These are phyloP conservation scores for Lasiosphaeris hirsuta DNA, from an alignment of 495 filamentous ascomycete genomes.

Conservation along the genomic window DNA sequence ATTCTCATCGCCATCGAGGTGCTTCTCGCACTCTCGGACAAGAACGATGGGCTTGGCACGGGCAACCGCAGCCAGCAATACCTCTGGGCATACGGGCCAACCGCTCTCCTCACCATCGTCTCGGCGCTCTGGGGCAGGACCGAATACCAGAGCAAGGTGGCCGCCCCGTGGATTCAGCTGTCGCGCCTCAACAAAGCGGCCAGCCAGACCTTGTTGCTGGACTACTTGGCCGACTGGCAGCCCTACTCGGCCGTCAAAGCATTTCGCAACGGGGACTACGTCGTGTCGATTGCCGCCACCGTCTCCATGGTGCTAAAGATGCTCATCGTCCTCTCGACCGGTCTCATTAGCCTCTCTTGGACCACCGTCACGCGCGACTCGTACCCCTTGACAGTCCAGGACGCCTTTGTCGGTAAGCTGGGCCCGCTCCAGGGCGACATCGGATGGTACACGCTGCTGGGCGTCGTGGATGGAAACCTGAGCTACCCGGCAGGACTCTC, in stretches of 20 bases:
- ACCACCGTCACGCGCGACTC: neutral
- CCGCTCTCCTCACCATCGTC: conserved; percentile 27
- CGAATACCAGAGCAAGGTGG: conserved; percentile 28
- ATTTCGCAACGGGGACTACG: conserved; percentile 12
- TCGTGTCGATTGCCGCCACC: conserved; percentile 8
- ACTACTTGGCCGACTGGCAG: conserved; percentile 10
- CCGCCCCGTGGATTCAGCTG: conserved; percentile 29
- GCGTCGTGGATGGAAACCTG: conserved; percentile 1
- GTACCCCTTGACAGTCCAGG: conserved; percentile 1
- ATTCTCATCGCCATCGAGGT: conserved; percentile 12
- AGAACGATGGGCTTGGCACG: conserved; percentile 13
- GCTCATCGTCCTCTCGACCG: conserved; percentile 20
- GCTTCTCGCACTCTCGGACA: conserved; percentile 16
- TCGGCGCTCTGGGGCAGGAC: conserved; percentile 27
- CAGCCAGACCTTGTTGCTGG: conserved; percentile 4
- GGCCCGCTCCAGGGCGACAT: neutral
- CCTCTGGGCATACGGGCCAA: conserved; percentile 34
- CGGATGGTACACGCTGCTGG: conserved; percentile 1
- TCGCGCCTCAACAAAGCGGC: neutral
- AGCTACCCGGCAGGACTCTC: conserved; percentile 4
- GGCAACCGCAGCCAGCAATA: conserved; percentile 23
- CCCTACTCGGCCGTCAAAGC: conserved; percentile 9
- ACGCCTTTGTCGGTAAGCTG: neutral
- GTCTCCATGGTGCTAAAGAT: conserved; percentile 17
- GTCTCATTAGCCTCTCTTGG: conserved; percentile 16